A percentile compares a stretch with the other conserved stretches of the same genome.
Evolutionary conservation across 495 filamentous ascomycete species (phyloP).

Genomic region (Talaromyces ruber): DNA sequence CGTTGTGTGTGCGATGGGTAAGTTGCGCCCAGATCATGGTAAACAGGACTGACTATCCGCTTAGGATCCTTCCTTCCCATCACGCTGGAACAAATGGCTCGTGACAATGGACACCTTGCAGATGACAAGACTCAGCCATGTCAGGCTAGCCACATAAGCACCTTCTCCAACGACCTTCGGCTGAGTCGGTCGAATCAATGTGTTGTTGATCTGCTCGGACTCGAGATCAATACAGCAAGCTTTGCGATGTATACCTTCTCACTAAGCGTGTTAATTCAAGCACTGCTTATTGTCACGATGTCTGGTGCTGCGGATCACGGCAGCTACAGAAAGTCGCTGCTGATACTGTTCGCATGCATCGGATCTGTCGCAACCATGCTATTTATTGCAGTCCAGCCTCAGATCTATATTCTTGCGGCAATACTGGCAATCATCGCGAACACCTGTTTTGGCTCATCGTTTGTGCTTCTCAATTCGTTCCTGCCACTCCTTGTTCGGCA

Average conservation of each 20-base stretch:
- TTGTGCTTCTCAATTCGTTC: slow-evolving; percentile 79
- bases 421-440: slow-evolving; percentile 83
- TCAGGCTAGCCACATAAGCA: slow-evolving; percentile 25
- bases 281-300: slow-evolving; percentile 88
- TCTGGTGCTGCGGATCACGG: slow-evolving; percentile 94
- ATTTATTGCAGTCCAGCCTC: slow-evolving; percentile 68
- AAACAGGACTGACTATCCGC: not conserved
- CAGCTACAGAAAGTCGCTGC: slow-evolving; percentile 78
- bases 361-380: slow-evolving; percentile 81
- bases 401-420: slow-evolving; percentile 70
- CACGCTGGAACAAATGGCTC: slow-evolving; percentile 83
- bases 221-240: slow-evolving; percentile 89
- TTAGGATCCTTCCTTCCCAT: slow-evolving; percentile 94
- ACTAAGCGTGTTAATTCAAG: slow-evolving; percentile 79
- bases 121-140: slow-evolving; percentile 69
- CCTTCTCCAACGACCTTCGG: slow-evolving; percentile 17
- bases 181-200: slow-evolving; percentile 54
- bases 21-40: not conserved
- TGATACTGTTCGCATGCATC: slow-evolving; percentile 73
- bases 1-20: slow-evolving; percentile 81
- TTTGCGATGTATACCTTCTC: slow-evolving; percentile 99
- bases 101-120: slow-evolving; percentile 77
- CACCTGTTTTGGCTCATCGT: slow-evolving; percentile 80
- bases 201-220: slow-evolving; percentile 70
- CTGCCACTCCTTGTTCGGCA: slow-evolving; percentile 73